Evolutionary conservation across 2,329 filamentous ascomycete genomes (phyloP), one percentile per base, ranked within the genome.

Genomic region (Cladosporium sp.): DNA sequence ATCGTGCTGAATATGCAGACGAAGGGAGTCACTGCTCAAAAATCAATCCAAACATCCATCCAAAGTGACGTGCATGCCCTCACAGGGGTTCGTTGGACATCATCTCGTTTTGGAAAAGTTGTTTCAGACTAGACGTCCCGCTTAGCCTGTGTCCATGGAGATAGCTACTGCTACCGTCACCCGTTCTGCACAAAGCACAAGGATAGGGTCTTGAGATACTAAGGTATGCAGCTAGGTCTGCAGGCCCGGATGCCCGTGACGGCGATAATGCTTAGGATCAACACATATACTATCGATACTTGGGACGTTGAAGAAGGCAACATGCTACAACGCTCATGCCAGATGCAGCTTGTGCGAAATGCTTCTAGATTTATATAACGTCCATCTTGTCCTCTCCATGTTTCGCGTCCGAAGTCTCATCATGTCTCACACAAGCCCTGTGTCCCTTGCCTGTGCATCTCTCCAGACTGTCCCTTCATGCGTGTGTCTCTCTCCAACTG

Each of bases 401-500:
- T 30, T 38, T 34, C 45, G 24, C 42, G 15, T 32, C 39, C 24
- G 15, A 17, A 17, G 41, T 30, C 27, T 37, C 12, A 32, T 43
- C 39, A 37, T 50, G 29, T 43, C 29, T 30, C 39, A 49, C 15
- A 29, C 37, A 20, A 7, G 11, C 13, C 20, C 12, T 15, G n/a
- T 15, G 7, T 18, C 29, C 41, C 24, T 43, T 43, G 41, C 41
- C 39, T 32, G 9, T 13, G 22, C 13, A 29, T 5, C n/a, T 18
- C 20, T 11, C n/a, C n/a, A n/a, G n/a, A n/a, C n/a, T n/a, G n/a
- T n/a, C n/a, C n/a, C n/a, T n/a, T n/a, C n/a, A n/a, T n/a, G n/a
- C n/a, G n/a, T n/a, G n/a, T n/a, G 11, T 18, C 22, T 74, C 69
- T 58, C 74, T 74, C 61, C 30, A 38, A 19, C 57, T 77, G n/a